These are phyloP conservation scores for Scheffersomyces illinoinensis DNA, from an alignment of 1,139 yeast species.

Conservation along the genomic window DNA sequence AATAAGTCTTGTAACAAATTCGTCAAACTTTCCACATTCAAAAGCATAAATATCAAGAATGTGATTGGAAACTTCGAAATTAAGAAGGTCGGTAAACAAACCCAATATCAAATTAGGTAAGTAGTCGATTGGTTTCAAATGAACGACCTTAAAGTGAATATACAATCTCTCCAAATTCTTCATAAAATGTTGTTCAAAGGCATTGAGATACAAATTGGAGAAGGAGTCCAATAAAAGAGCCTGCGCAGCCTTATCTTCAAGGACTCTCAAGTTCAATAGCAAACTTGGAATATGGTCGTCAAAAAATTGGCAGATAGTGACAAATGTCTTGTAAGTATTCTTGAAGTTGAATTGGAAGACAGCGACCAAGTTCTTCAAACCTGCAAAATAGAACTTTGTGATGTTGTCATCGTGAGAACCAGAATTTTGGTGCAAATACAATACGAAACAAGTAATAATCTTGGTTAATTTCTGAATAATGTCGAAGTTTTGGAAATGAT, in stretches of 20 bases:
- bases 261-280: constrained; percentile 15
- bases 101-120: constrained; percentile 22
- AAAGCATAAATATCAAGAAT: constrained; percentile 60
- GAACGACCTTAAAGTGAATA: constrained; percentile 48
- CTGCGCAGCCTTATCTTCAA: constrained; percentile 2
- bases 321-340: constrained; percentile 40
- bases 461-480: constrained; percentile 26
- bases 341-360: constrained; percentile 39
- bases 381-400: constrained; percentile 20
- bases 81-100: constrained; percentile 22
- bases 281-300: constrained; percentile 31
- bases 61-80: constrained; percentile 26
- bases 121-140: constrained; percentile 31
- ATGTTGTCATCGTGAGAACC: constrained; percentile 8
- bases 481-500: constrained; percentile 35
- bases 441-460: constrained; percentile 27
- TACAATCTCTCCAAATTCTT: constrained; percentile 45
- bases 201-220: constrained; percentile 22
- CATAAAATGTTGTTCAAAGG: constrained; percentile 50
- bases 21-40: constrained; percentile 47
- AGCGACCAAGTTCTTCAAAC: constrained; percentile 38
- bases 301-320: constrained; percentile 45
- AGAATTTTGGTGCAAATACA: constrained; percentile 17
- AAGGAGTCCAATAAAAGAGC: constrained; percentile 8
- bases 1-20: constrained; percentile 46